Conservation (phyloP, 768 basidiomycete species). For the Lactarius sanguifluus region DNA sequence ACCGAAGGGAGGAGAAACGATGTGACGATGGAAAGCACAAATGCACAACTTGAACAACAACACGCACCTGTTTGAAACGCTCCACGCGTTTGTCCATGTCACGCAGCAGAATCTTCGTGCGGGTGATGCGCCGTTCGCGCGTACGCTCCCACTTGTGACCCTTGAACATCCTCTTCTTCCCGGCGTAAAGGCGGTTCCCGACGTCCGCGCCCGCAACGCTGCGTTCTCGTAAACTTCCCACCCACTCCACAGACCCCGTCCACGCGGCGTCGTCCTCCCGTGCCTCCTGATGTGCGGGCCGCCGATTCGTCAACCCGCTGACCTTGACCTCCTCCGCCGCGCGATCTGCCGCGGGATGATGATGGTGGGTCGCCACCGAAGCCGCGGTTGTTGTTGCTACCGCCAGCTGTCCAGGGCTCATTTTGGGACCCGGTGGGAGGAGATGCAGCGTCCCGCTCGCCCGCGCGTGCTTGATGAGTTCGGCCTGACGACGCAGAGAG, state of each 20-base stretch:
- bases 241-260: slow-evolving; percentile 36
- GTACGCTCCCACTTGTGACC: slow-evolving; percentile 84
- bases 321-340: background rate
- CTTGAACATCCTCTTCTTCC: slow-evolving; percentile 87
- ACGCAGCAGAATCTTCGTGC: slow-evolving; percentile 57
- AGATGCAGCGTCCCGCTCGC: slow-evolving; percentile 51
- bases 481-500: slow-evolving; percentile 75
- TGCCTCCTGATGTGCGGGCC: background rate
- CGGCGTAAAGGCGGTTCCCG: slow-evolving; percentile 68
- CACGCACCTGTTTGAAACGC: slow-evolving; percentile 60
- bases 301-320: slow-evolving; percentile 7
- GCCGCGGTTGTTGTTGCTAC: slow-evolving; percentile 31
- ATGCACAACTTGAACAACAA: too few species aligned
- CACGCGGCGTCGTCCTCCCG: slow-evolving; percentile 30
- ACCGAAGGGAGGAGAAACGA: too few species aligned
- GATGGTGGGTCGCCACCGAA: slow-evolving; percentile 2
- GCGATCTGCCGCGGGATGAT: background rate
- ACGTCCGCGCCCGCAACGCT: slow-evolving; percentile 48
- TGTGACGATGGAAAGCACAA: too few species aligned
- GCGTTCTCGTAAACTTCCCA: slow-evolving; percentile 35
- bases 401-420: slow-evolving; percentile 34
- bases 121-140: slow-evolving; percentile 46
- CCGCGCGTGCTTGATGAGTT: slow-evolving; percentile 72
- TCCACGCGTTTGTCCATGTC: slow-evolving; percentile 67
- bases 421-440: slow-evolving; percentile 70